These are phyloP conservation scores for Ceratocystis alfenasii DNA, from an alignment of 2,329 filamentous ascomycete species.

Conservation along the genomic window DNA sequence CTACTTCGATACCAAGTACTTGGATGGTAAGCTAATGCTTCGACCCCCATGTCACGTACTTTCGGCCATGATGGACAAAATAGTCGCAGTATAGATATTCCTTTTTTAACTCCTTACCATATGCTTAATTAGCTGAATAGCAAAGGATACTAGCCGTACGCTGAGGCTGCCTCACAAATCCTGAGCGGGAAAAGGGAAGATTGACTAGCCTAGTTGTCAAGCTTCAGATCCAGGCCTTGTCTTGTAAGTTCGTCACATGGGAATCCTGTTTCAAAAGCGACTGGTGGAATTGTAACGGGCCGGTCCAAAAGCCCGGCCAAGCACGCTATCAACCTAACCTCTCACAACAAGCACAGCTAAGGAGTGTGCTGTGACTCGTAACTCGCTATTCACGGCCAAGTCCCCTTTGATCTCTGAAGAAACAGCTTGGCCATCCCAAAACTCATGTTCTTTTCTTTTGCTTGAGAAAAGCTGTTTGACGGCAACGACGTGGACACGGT, in stretches of 20 bases:
- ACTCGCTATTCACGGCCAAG: neutral
- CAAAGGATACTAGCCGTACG: too few species aligned
- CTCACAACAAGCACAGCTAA: neutral
- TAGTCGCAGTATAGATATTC: too few species aligned
- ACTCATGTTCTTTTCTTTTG: neutral
- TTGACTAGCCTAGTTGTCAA: neutral
- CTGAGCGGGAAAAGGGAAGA: neutral
- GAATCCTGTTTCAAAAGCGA: neutral
- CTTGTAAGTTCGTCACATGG: neutral
- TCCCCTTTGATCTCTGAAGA: neutral
- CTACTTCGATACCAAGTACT: too few species aligned
- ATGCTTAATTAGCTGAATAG: too few species aligned
- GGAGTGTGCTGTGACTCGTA: neutral
- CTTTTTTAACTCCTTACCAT: too few species aligned
- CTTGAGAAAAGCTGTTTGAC: neutral
- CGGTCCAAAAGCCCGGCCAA: neutral
- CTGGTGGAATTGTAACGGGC: neutral
- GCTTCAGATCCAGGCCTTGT: neutral
- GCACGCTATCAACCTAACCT: neutral
- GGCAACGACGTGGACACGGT: too few species aligned
- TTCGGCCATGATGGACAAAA: too few species aligned
- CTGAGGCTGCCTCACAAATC: neutral
- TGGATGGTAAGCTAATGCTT: too few species aligned
- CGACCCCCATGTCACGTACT: too few species aligned
- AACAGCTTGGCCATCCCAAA: neutral